Conservation (phyloP, 2,329 filamentous ascomycete species). For the Trichoderma arundinaceum region DNA sequence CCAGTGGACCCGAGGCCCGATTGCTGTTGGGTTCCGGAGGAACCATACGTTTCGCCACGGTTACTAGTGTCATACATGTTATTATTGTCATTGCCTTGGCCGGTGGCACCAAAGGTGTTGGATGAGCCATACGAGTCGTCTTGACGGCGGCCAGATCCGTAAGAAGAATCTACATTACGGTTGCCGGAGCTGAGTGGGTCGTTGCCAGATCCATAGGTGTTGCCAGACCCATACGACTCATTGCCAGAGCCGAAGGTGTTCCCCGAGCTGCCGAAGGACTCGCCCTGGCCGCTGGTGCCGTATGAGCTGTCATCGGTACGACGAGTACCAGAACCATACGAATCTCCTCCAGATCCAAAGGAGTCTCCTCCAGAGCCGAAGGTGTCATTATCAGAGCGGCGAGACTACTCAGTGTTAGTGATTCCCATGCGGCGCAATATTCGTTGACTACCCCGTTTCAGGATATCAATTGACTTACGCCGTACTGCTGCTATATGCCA, state of each 20-base stretch:
- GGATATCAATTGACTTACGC: slow-evolving; percentile 18
- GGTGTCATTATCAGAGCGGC: slow-evolving; percentile 34
- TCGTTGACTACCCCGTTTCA: not conserved
- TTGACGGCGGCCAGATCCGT: slow-evolving; percentile 30
- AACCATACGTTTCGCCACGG: slow-evolving; percentile 31
- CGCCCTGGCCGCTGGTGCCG: slow-evolving; percentile 21
- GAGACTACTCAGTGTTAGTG: slow-evolving; percentile 28
- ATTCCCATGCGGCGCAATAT: not conserved
- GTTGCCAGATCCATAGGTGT: slow-evolving; percentile 34
- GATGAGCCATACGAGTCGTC: slow-evolving; percentile 36
- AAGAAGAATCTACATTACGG: not conserved
- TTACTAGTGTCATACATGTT: slow-evolving; percentile 32
- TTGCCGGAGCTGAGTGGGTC: slow-evolving; percentile 15
- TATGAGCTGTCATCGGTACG: slow-evolving; percentile 25
- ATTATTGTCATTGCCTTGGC: slow-evolving; percentile 31
- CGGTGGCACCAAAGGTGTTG: slow-evolving; percentile 32
- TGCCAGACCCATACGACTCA: slow-evolving; percentile 34
- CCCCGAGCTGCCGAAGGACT: slow-evolving; percentile 20
- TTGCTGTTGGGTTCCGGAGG: slow-evolving; percentile 21
- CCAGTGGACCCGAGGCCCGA: slow-evolving; percentile 30
- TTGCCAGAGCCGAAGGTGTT: slow-evolving; percentile 36
- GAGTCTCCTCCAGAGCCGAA: slow-evolving; percentile 36
- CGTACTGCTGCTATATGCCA: slow-evolving; percentile 15
- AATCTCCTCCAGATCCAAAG: not conserved
- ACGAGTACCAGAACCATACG: slow-evolving; percentile 34